A percentile compares a stretch with the other conserved stretches of the same genome.
These are phyloP conservation scores for Fusarium papillatum DNA, from an alignment of 2,329 filamentous ascomycete species.

Conservation along the genomic window DNA sequence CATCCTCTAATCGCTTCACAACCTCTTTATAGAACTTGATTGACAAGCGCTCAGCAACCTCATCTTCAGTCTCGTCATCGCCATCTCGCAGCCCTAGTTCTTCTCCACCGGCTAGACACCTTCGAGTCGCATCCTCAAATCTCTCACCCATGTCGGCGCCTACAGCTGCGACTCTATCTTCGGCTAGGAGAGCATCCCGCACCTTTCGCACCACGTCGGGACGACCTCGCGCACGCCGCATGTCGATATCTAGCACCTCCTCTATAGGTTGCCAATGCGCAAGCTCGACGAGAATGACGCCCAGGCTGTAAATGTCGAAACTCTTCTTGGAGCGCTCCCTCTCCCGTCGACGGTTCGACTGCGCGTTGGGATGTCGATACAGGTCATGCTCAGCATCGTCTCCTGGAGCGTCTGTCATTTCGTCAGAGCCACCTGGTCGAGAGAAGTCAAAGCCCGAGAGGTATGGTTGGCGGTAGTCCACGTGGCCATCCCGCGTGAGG, in stretches of 20 bases:
- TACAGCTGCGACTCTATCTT: slow-evolving; percentile 48
- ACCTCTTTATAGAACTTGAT: slow-evolving; percentile 59
- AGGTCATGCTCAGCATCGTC: slow-evolving; percentile 60
- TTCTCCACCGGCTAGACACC: slow-evolving; percentile 52
- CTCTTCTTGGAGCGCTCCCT: slow-evolving; percentile 59
- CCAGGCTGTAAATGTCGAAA: slow-evolving; percentile 67
- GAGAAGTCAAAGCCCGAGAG: slow-evolving; percentile 69
- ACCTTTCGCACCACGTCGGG: slow-evolving; percentile 55
- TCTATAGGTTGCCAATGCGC: slow-evolving; percentile 66
- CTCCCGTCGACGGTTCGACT: slow-evolving; percentile 50
- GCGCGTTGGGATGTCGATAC: slow-evolving; percentile 63
- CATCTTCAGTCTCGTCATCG: slow-evolving; percentile 57
- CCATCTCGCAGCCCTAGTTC: slow-evolving; percentile 52
- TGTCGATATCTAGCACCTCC: slow-evolving; percentile 55
- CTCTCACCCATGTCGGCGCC: slow-evolving; percentile 55
- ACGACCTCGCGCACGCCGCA: slow-evolving; percentile 49
- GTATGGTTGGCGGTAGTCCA: slow-evolving; percentile 57
- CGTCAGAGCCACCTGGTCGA: slow-evolving; percentile 62
- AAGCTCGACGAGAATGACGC: slow-evolving; percentile 66
- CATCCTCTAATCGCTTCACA: slow-evolving; percentile 56
- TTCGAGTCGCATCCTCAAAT: slow-evolving; percentile 53
- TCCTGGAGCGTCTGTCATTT: slow-evolving; percentile 63
- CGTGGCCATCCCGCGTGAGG: slow-evolving; percentile 42
- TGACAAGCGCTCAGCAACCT: slow-evolving; percentile 55
- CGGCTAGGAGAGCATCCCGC: slow-evolving; percentile 47